phyloP scores from a whole-genome alignment of 495 filamentous ascomycete genomes.

The Tricharina praecox region DNA sequence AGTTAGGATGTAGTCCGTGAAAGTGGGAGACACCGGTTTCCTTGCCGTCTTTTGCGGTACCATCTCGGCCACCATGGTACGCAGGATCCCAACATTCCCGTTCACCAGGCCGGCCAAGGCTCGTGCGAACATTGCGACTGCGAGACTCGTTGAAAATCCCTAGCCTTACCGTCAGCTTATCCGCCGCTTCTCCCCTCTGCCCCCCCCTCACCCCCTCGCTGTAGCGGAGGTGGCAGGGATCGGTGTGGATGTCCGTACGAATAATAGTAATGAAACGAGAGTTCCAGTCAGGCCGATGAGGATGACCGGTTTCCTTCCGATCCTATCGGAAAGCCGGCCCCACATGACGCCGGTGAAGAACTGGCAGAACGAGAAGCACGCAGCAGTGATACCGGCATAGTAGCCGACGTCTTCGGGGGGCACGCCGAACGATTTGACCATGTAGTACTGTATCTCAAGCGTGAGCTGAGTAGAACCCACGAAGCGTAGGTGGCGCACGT shows the following conservation, averaged over 20 bases:
- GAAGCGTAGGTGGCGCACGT: no score
- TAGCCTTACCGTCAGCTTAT: no score
- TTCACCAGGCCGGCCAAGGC: conserved; percentile 66
- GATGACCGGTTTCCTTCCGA: conserved; percentile 77
- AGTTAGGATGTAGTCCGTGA: no score
- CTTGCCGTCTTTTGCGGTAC: conserved; percentile 24
- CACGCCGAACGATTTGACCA: conserved; percentile 36
- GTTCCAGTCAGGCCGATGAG: conserved; percentile 65
- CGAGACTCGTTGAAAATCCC: conserved; percentile 66
- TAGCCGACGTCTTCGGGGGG: conserved; percentile 55
- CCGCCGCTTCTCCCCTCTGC: not conserved
- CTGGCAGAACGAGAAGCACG: conserved; percentile 68
- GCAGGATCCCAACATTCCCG: conserved; percentile 64
- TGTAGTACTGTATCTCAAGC: conserved; percentile 34
- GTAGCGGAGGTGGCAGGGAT: no score
- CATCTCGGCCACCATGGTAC: conserved; percentile 66
- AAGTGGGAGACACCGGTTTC: no score
- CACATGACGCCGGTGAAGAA: conserved; percentile 72
- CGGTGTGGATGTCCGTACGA: conserved; percentile 43
- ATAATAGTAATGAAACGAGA: conserved; percentile 60
- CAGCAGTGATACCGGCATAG: conserved; percentile 81
- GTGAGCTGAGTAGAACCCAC: no score
- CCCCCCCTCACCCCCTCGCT: not conserved
- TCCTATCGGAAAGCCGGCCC: conserved; percentile 62
- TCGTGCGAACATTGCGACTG: conserved; percentile 59